Evolutionary conservation across 148 eudicot genomes (phyloP).

Genomic region (Vaccinium vitisidaea): DNA sequence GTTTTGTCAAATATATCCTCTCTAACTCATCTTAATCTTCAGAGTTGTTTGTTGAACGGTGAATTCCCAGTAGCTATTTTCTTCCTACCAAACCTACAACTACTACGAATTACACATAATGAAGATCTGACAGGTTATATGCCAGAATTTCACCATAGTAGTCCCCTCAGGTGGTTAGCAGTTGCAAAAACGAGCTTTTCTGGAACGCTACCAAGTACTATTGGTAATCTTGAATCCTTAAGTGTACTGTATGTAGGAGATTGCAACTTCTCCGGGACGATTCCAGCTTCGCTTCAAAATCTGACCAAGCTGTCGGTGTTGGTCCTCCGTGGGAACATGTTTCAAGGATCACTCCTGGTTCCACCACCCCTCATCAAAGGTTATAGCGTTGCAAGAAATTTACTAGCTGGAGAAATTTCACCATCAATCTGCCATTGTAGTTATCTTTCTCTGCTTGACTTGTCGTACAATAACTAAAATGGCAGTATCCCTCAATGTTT

Average conservation of each 20-base stretch:
- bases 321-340: background rate
- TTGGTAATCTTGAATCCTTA: slow-evolving; percentile 22
- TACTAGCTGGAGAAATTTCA: background rate
- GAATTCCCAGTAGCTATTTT: slow-evolving; percentile 26
- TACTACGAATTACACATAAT: slow-evolving; percentile 18
- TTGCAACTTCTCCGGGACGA: background rate
- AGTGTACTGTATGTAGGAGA: rapidly evolving
- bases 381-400: too few relatives aligned
- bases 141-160: slow-evolving; percentile 28
- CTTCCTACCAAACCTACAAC: slow-evolving; percentile 27
- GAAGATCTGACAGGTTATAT: slow-evolving; percentile 17
- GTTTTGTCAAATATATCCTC: slow-evolving; percentile 21
- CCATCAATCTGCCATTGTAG: background rate
- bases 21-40: background rate
- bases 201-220: slow-evolving; percentile 30
- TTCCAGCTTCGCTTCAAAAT: background rate
- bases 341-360: background rate
- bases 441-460: background rate
- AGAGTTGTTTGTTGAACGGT: slow-evolving; percentile 9
- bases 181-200: slow-evolving; percentile 12
- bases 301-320: too few relatives aligned
- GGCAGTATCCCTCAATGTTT: too few relatives aligned
- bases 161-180: slow-evolving; percentile 4
- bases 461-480: too few relatives aligned
- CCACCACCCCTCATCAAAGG: background rate